Evolutionary conservation across 2,329 filamentous ascomycete genomes (phyloP).

Genomic region (Verticillium klebahnii): DNA sequence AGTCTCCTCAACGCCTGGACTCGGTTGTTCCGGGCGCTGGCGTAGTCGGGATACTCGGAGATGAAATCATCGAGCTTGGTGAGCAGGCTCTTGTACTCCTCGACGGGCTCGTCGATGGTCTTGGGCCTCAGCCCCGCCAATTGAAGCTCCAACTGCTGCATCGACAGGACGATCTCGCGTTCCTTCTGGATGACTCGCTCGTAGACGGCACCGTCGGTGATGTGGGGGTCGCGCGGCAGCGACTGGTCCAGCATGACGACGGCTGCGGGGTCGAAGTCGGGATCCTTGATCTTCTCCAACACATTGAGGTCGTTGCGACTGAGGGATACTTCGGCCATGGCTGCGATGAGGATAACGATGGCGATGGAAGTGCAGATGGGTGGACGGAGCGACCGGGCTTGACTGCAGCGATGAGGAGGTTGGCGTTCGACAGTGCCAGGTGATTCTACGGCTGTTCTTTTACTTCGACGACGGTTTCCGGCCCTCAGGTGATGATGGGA

Average conservation of each 20-base stretch:
- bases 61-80: constrained; percentile 52
- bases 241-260: constrained; percentile 49
- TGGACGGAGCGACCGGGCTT: background rate
- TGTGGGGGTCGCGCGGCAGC: constrained; percentile 52
- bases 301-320: constrained; percentile 57
- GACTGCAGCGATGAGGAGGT: background rate
- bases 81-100: constrained; percentile 43
- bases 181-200: constrained; percentile 45
- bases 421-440: background rate
- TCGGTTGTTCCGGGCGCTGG: constrained; percentile 70
- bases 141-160: constrained; percentile 52
- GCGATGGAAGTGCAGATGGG: background rate
- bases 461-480: background rate
- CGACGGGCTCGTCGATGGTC: constrained; percentile 31
- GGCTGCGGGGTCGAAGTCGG: constrained; percentile 54
- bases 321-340: constrained; percentile 46
- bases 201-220: constrained; percentile 47
- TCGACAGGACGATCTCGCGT: constrained; percentile 45
- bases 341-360: background rate
- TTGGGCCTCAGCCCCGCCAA: constrained; percentile 36
- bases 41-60: constrained; percentile 56
- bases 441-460: background rate
- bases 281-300: constrained; percentile 63
- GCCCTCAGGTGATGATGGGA: background rate
- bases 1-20: constrained; percentile 61